These are phyloP conservation scores for Xylaria polymorpha DNA, from an alignment of 2,329 filamentous ascomycete species.

Conservation along the genomic window DNA sequence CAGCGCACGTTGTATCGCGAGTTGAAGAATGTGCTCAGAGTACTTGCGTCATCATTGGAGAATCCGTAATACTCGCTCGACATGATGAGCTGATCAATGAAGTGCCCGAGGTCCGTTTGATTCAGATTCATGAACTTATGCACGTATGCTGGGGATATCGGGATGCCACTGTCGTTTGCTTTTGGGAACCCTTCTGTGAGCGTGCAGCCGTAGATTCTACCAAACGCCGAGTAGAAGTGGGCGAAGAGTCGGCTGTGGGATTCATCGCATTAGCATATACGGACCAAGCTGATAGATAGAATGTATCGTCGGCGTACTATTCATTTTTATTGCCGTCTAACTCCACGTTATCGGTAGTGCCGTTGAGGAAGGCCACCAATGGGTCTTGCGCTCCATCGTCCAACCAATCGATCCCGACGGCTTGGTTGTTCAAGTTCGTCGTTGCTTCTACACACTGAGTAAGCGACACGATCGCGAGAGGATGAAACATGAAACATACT, in stretches of 20 bases:
- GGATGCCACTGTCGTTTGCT: slow-evolving; percentile 22
- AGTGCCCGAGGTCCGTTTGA: slow-evolving; percentile 22
- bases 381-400: slow-evolving; percentile 15
- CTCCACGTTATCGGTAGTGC: slow-evolving; percentile 11
- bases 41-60: slow-evolving; percentile 20
- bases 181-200: slow-evolving; percentile 16
- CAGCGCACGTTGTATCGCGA: slow-evolving; percentile 26
- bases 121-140: slow-evolving; percentile 33
- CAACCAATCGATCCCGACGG: slow-evolving; percentile 27
- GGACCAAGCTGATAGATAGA: background rate
- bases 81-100: slow-evolving; percentile 25
- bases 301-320: slow-evolving; percentile 16
- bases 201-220: slow-evolving; percentile 23
- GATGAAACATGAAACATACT: slow-evolving; percentile 15
- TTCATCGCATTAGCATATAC: slow-evolving; percentile 16
- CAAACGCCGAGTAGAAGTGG: slow-evolving; percentile 27
- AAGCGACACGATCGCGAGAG: background rate
- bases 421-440: slow-evolving; percentile 28
- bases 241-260: slow-evolving; percentile 19
- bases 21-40: slow-evolving; percentile 19
- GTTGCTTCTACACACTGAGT: slow-evolving; percentile 19
- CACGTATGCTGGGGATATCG: slow-evolving; percentile 22
- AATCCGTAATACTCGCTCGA: slow-evolving; percentile 23
- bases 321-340: slow-evolving; percentile 18
- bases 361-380: slow-evolving; percentile 17